Base-by-base conservation (phyloP, 371 early-diverging fungal species). In the Mucor saturninus region DNA sequence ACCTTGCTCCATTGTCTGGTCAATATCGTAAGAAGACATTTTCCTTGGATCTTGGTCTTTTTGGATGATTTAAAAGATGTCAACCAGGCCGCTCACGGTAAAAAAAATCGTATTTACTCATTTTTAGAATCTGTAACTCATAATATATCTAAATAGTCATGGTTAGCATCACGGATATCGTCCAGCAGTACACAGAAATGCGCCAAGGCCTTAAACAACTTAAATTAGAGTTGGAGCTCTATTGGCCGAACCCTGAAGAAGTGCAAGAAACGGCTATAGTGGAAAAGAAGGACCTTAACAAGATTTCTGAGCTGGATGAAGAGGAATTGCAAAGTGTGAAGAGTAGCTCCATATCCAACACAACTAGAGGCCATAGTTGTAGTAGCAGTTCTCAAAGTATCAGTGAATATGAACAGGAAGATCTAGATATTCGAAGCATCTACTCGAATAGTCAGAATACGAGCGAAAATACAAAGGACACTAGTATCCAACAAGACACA, bases 1-100 rank as follows among this genome's bases (percentile, higher is more conserved):
- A 77, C 79, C 1, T 58, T 87, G 29, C 61, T 86, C 14, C 75
- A 86, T 66, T 80, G 83, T 13, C 51, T 87, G 31, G 67, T 72
- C 26, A 65, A 70, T n/a, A 60, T 83, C 37, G 70, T 85, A 4
- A 74, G 83, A 43, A 66, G 69, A 35, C 76, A 84, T 37, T 83
- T 83, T 52, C 84, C 87, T 14, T 73, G 81, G 39, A 42, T 79
- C 28, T 56, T 75, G 32, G 52, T 54, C 4, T 77, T 81, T 54
- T 38, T 66, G 30, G 68, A 79, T 10, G 82, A 81, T 65, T 54
- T 81, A 9, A 72, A 77, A 38, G 72, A 77, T 56, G 68, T 72
- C 5, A 54, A 66, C 30, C 65, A 75, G 43, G 82, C 82, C 29
- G 68, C 77, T 10, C 58, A 77, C 43, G 74, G 80, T 80, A 74